These are phyloP conservation scores for Penicillium coprophilum DNA, from an alignment of 495 filamentous ascomycete genomes.

Conservation along the genomic window DNA sequence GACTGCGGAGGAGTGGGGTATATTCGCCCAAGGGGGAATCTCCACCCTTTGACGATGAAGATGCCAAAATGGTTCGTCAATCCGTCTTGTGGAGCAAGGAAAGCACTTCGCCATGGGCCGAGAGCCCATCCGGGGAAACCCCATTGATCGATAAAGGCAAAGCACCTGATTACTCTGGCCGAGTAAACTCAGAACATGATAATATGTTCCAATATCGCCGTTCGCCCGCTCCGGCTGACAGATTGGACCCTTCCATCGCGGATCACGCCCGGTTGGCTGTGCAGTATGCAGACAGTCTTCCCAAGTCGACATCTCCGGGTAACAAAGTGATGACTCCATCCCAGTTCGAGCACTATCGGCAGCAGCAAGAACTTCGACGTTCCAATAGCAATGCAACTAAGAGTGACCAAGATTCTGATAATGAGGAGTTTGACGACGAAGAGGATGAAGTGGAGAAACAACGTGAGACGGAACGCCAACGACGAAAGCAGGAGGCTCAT, in stretches of 20 bases:
- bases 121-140: conserved; percentile 41
- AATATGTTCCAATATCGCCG: conserved; percentile 24
- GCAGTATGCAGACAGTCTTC: conserved; percentile 45
- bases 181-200: conserved; percentile 17
- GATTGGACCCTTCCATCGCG: conserved; percentile 52
- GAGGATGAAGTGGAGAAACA: conserved; percentile 80
- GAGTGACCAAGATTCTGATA: conserved; percentile 48
- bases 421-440: conserved; percentile 73
- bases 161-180: conserved; percentile 11
- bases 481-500: conserved; percentile 88
- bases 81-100: conserved; percentile 49
- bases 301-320: conserved; percentile 39
- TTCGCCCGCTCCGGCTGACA: conserved; percentile 38
- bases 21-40: conserved; percentile 48
- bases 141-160: conserved; percentile 47
- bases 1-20: conserved; percentile 49
- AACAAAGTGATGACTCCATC: conserved; percentile 88
- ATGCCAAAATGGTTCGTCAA: conserved; percentile 64
- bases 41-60: conserved; percentile 59
- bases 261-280: conserved; percentile 56
- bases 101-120: conserved; percentile 34
- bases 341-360: conserved; percentile 80
- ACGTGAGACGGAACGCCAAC: conserved; percentile 68
- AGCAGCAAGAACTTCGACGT: conserved; percentile 69
- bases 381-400: conserved; percentile 49